A percentile compares a stretch with the other conserved stretches of the same genome.
Conservation (phyloP, 257 asterid species). For the Solanum rostratum region DNA sequence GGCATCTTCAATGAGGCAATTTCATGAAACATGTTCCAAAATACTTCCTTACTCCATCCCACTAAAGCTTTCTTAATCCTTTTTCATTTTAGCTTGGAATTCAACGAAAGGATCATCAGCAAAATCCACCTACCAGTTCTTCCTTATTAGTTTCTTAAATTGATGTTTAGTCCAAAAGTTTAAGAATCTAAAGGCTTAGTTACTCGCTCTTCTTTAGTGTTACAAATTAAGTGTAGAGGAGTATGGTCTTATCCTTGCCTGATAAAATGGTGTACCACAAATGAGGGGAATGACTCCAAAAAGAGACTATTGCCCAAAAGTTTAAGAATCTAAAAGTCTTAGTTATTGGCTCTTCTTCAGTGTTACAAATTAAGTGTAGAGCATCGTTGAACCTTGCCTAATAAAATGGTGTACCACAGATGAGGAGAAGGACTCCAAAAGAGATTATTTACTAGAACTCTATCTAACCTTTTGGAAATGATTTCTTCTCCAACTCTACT, state of each 20-base stretch:
- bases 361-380: background rate
- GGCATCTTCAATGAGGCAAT: background rate
- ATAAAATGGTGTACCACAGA: too few species aligned
- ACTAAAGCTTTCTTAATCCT: background rate
- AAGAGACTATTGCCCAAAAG: too few species aligned
- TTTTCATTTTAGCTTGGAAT: too few species aligned
- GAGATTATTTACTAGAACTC: too few species aligned
- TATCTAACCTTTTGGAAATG: too few species aligned
- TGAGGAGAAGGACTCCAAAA: background rate
- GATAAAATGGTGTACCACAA: too few species aligned
- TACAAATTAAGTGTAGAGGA: background rate
- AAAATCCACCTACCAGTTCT: too few species aligned
- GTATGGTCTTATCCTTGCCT: too few species aligned
- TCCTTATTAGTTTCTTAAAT: too few species aligned
- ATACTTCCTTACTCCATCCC: background rate
- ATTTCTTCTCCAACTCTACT: too few species aligned
- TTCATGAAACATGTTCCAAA: too few species aligned
- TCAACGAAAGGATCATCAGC: too few species aligned
- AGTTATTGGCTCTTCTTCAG: background rate
- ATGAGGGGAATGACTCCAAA: background rate
- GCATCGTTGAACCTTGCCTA: background rate
- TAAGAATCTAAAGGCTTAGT: background rate
- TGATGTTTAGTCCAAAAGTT: background rate
- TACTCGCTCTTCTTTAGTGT: background rate
- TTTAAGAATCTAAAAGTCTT: background rate